A percentile compares a stretch with the other conserved stretches of the same genome.
Evolutionary conservation across 192 early-diverging fungal genomes (phyloP).

Genomic region (Coemansia umbellata): DNA sequence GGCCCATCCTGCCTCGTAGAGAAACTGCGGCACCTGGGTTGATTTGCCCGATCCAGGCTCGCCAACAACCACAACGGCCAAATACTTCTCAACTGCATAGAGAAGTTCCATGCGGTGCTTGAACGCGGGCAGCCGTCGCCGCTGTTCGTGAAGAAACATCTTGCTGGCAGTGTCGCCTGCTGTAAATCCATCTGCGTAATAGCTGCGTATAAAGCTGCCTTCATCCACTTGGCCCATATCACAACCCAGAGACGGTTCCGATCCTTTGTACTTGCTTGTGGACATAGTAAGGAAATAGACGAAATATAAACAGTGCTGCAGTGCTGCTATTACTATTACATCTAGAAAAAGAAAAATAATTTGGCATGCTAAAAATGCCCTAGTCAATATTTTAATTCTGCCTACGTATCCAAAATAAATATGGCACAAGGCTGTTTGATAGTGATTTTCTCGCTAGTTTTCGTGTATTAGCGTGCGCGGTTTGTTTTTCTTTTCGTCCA

Average conservation of each 20-base stretch:
- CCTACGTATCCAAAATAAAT: no score
- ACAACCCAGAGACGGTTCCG: not conserved
- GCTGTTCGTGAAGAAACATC: constrained; percentile 69
- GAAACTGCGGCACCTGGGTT: constrained; percentile 94
- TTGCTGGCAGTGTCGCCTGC: constrained; percentile 63
- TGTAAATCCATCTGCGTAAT: not conserved
- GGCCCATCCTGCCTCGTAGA: constrained; percentile 91
- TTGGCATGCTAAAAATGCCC: no score
- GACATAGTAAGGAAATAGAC: no score
- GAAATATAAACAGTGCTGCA: no score
- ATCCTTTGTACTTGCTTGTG: no score
- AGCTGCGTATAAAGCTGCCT: constrained; percentile 25
- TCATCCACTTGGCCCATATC: not conserved
- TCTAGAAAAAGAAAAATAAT: no score
- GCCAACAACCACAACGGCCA: constrained; percentile 78
- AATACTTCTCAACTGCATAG: constrained; percentile 77
- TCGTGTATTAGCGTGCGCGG: constrained; percentile 47
- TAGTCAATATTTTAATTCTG: no score
- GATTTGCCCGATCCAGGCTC: constrained; percentile 97
- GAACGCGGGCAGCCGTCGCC: constrained; percentile 83
- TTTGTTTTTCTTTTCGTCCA: constrained; percentile 36
- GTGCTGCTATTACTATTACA: no score
- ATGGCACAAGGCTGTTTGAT: no score
- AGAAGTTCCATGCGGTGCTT: constrained; percentile 83
- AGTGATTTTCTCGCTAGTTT: no score